Evolutionary conservation across 306 rosid genomes (phyloP).

Genomic region (Crataegus laevigata): DNA sequence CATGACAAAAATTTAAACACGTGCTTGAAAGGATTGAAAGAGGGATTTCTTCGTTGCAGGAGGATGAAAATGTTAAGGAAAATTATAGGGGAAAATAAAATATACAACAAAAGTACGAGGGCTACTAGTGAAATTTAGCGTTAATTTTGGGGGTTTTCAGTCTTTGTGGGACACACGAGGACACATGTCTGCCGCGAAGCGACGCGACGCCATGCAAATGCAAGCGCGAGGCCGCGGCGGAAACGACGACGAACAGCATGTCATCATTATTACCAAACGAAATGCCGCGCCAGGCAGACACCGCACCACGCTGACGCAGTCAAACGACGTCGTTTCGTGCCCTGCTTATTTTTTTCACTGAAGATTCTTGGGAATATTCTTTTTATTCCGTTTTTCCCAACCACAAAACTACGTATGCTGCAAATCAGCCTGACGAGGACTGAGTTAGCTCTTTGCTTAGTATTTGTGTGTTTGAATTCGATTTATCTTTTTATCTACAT

Average conservation of each 20-base stretch:
- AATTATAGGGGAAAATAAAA: not conserved
- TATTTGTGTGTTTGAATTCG: not conserved
- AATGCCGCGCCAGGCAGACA: not conserved
- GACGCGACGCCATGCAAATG: constrained; percentile 20
- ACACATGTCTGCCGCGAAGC: not conserved
- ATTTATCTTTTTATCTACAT: too few relatives aligned
- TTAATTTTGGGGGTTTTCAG: not conserved
- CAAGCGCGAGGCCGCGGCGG: not conserved
- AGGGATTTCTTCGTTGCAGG: not conserved
- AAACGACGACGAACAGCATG: not conserved
- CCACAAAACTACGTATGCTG: too few relatives aligned
- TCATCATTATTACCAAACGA: too few relatives aligned
- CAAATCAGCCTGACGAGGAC: too few relatives aligned
- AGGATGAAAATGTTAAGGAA: not conserved
- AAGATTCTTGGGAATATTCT: not conserved
- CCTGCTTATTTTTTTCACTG: not conserved
- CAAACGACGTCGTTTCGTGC: not conserved
- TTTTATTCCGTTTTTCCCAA: too few relatives aligned
- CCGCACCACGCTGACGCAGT: not conserved
- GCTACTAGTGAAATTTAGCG: not conserved
- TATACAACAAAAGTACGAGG: not conserved
- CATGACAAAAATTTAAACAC: too few relatives aligned
- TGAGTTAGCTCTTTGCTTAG: too few relatives aligned
- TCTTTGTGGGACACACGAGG: not conserved
- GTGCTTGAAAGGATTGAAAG: not conserved